Evolutionary conservation across 2,329 filamentous ascomycete genomes (phyloP), one percentile per base, ranked within the genome.

Genomic region (Apiospora rasikravindrae): DNA sequence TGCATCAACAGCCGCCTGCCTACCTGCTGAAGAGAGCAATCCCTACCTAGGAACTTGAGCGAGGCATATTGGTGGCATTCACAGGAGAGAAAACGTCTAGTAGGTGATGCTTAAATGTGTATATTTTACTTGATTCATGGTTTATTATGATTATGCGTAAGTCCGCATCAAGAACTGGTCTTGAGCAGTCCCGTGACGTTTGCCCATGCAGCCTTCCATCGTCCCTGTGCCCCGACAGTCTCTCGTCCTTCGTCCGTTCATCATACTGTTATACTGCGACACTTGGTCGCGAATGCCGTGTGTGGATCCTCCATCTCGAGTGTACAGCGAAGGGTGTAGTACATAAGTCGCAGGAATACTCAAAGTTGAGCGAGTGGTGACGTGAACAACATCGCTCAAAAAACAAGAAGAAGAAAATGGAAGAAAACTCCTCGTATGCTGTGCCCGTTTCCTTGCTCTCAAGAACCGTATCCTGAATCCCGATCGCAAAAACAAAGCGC

Each of bases 181-280:
- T 19, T 64, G 57, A 64, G 57, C 57, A 64, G 57, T 64, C 57
- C 57, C 33, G 57, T 64, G 57, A 64, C 57, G 57, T 40, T 37
- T 64, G 57, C 57, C 57, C 57, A 40, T 64, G 57, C 57, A 40
- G 22, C 33, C 57, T 64, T 64, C 57, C 57, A 64, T 64, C 33
- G 57, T 64, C 33, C 33, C 57, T 64, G 57, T 64, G 57, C 33
- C 40, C 33, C 22, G 57, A 64, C 57, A 64, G 40, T 64, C 45
- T 37, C 33, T 64, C 57, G 33, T 40, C 57, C 22, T 64, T 64
- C 29, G 19, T 64, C 33, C 57, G 57, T 40, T 33, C 45, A 49
- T 64, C 57, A 64, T 64, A 40, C 33, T 64, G 57, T 64, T 61
- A 61, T 61, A 61, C 57, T n/a, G 57, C 57, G 29, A 61, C 53